Conservation (phyloP, 2,329 filamentous ascomycete species). For the Colletotrichum theobromicola region DNA sequence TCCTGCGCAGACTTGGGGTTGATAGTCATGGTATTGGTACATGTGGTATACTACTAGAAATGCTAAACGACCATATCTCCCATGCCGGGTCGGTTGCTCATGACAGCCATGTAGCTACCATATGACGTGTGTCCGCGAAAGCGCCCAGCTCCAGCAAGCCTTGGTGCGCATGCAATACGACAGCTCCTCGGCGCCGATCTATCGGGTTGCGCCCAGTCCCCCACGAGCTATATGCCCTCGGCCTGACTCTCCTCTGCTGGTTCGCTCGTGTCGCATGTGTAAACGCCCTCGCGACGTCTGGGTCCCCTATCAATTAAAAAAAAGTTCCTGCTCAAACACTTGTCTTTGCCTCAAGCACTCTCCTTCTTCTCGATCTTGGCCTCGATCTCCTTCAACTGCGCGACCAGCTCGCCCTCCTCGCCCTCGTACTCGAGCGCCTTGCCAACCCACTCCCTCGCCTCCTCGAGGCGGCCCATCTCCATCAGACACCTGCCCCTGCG, state of each 20-base stretch:
- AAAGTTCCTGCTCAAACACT: neutral
- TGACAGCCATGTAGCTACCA: neutral
- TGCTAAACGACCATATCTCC: neutral
- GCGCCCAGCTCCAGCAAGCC: neutral
- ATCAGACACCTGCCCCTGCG: conserved; percentile 81
- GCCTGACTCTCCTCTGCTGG: neutral
- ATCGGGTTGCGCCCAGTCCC: neutral
- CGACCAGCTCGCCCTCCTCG: conserved; percentile 67
- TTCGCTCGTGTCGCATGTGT: neutral
- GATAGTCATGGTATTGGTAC: neutral
- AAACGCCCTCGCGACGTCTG: neutral
- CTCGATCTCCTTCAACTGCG: conserved; percentile 68
- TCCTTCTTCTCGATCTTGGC: conserved; percentile 46
- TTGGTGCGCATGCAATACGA: neutral
- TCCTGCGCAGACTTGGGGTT: neutral
- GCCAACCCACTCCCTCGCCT: conserved; percentile 81
- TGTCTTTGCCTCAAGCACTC: conserved; percentile 3
- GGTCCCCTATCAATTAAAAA: neutral
- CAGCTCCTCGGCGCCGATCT: neutral
- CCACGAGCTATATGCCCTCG: neutral
- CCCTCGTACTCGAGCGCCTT: conserved; percentile 84
- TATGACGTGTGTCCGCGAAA: neutral
- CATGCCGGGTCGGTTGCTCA: neutral
- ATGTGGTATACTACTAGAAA: conserved; percentile 16
- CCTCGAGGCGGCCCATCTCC: conserved; percentile 88